A percentile compares a stretch with the other conserved stretches of the same genome.
Evolutionary conservation across 129 eudicot genomes (phyloP).

Genomic region (Lactuca saligna): DNA sequence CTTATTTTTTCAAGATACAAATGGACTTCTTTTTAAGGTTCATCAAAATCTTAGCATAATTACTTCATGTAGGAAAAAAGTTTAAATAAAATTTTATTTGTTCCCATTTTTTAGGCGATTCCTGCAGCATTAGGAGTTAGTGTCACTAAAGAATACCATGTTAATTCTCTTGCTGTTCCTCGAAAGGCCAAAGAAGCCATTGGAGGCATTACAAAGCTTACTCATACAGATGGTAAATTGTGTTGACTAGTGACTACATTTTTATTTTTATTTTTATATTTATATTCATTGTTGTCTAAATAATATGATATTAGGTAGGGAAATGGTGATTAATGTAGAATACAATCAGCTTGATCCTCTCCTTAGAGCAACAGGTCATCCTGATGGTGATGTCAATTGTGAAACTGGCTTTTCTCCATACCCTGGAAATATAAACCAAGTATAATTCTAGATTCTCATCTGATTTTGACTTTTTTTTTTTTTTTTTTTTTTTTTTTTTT

Average conservation of each 20-base stretch:
- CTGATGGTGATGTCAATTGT: constrained; percentile 89
- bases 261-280: neutral
- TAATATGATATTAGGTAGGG: constrained; percentile 58
- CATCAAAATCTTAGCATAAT: constrained; percentile 10
- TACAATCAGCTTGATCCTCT: constrained; percentile 99
- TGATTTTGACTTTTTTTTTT: neutral
- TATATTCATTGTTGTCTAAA: neutral
- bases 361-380: constrained; percentile 86
- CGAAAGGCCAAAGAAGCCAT: constrained; percentile 99
- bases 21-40: constrained; percentile 98
- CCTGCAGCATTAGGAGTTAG: constrained; percentile 97
- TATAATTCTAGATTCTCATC: constrained; percentile 13
- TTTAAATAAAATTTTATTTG: constrained; percentile 14
- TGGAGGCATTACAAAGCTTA: constrained; percentile 96
- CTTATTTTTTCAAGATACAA: constrained; percentile 94
- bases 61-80: constrained; percentile 13
- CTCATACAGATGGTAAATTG: constrained; percentile 87
- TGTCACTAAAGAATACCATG: constrained; percentile 76
- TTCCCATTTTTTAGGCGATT: constrained; percentile 59
- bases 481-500: neutral
- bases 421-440: constrained; percentile 98
- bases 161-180: constrained; percentile 96
- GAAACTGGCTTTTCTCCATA: constrained; percentile 96
- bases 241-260: neutral
- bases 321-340: constrained; percentile 98